Base-by-base conservation (phyloP, 345 rosid genomes). In the Schrenkiella parvula region DNA sequence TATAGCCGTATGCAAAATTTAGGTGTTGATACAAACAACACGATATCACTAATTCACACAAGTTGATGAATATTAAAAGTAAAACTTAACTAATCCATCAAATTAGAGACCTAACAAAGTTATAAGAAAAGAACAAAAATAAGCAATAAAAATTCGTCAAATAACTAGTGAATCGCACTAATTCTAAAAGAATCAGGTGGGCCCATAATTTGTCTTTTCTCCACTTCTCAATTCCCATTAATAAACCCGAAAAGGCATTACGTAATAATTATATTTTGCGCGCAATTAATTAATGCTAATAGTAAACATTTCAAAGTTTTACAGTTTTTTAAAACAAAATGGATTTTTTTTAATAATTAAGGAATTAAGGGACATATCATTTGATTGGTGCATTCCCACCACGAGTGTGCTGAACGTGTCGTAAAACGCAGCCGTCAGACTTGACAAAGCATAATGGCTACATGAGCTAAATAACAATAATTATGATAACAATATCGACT, bases 371-470 rank as follows among this genome's bases (percentile, higher is more conserved):
- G 13, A 19, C 9, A 5, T 28, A 39, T 39, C 34, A 66, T 74
- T 47, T 74, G 68, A 74, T 74, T 74, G 78, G 78, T 67, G 68
- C 69, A 74, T 74, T 67, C 56, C 68, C 73, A 67, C 68, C 68
- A 60, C 47, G 47, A 58, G 53, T 21, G 34, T 59, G 68, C 2
- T 38, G 19, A 74, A 67, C 73, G 68, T 74, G 73, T 50, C 78
- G 61, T 26, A 19, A 19, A 74, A 21, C 22, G 28, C 72, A 65
- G 59, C 72, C 66, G 59, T 46, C 77, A 39, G 17, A 19, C 18
- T 56, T 73, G 71, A 44, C 58, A 64, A 46, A 34, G 8, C 38
- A 64, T 0, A 29, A n/a, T 53, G n/a, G 11, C 55, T 64, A 54
- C 55, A 19, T 50, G 12, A 70, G 38, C 56, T 58, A 22, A 43